Conservation (phyloP, 495 filamentous ascomycete species). For the Trichocladium antarcticum region DNA sequence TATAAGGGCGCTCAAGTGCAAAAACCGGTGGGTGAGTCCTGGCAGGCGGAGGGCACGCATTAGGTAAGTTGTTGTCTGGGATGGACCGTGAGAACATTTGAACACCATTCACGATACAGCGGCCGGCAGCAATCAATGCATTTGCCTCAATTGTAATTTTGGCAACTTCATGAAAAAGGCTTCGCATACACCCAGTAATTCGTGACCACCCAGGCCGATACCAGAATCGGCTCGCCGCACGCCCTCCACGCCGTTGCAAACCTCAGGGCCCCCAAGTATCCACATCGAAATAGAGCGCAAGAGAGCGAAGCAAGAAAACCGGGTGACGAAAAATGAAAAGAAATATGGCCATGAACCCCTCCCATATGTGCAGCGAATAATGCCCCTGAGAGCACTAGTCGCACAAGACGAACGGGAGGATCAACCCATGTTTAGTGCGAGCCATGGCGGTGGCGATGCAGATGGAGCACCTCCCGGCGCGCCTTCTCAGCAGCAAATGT, state of each 20-base stretch:
- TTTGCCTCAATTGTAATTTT: conserved; percentile 2
- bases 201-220: background rate
- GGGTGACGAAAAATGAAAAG: conserved; percentile 1
- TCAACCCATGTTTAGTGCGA: conserved; percentile 7
- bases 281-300: conserved; percentile 7
- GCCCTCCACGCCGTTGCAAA: background rate
- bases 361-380: conserved; percentile 9
- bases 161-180: background rate
- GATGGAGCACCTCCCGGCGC: conserved; percentile 14
- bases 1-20: too few species aligned
- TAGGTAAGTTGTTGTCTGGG: too few species aligned
- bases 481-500: conserved; percentile 15
- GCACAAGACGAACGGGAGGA: conserved; percentile 1
- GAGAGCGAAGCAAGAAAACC: conserved; percentile 2
- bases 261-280: conserved; percentile 4
- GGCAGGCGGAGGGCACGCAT: too few species aligned
- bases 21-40: too few species aligned
- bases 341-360: conserved; percentile 1
- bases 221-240: background rate
- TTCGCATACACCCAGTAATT: background rate
- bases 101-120: conserved; percentile 3
- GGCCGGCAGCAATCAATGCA: conserved; percentile 9
- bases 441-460: conserved; percentile 16
- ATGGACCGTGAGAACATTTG: conserved; percentile 4
- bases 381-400: background rate